Evolutionary conservation across 768 basidiomycete species (phyloP).

Genomic region (Leccinum broughii): DNA sequence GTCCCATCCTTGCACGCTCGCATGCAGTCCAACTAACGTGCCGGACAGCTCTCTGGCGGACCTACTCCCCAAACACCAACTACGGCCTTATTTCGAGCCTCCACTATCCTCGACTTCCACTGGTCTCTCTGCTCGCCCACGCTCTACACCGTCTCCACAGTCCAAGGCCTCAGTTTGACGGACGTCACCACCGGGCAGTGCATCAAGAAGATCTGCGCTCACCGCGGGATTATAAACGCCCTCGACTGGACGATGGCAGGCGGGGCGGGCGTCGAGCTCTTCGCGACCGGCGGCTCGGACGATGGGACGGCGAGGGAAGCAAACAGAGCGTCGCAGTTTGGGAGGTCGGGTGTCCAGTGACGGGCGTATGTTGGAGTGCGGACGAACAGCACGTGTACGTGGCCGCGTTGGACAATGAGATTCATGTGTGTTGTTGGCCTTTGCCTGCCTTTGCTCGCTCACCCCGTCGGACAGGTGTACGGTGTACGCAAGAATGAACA

Average conservation of each 20-base stretch:
- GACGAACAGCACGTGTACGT: conserved; percentile 89
- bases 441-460: no score
- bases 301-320: conserved; percentile 89
- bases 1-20: conserved; percentile 33
- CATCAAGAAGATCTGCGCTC: conserved; percentile 78
- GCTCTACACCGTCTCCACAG: conserved; percentile 86
- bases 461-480: no score
- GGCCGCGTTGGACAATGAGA: conserved; percentile 94
- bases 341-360: conserved; percentile 90
- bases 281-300: conserved; percentile 88
- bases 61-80: conserved; percentile 90
- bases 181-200: conserved; percentile 86
- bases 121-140: conserved; percentile 77
- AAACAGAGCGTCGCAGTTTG: conserved; percentile 76
- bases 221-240: conserved; percentile 87
- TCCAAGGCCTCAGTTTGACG: conserved; percentile 74
- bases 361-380: conserved; percentile 87
- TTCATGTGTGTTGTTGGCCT: conserved; percentile 77
- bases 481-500: conserved; percentile 79
- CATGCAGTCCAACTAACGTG: background rate
- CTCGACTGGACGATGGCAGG: conserved; percentile 85
- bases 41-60: conserved; percentile 77
- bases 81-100: conserved; percentile 82
- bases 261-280: conserved; percentile 80
- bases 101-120: conserved; percentile 88